Percentiles rank a stretch among this genome's conserved stretches.
Conservation (phyloP, 208 protist genomes). For the Zelonia costaricensis region DNA sequence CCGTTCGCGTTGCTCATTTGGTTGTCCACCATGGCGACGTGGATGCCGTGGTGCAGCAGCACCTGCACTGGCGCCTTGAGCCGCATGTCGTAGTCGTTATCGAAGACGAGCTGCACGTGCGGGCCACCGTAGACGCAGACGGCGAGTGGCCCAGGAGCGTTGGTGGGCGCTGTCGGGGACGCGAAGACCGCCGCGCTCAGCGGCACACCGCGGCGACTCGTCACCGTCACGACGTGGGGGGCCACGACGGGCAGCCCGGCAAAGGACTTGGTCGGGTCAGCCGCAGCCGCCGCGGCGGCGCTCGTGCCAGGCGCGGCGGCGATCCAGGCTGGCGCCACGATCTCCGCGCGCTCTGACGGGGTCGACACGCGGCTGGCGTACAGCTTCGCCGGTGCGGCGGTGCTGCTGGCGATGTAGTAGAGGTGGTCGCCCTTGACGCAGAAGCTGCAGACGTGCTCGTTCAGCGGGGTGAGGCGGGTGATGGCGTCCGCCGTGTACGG, state of each 20-base stretch:
- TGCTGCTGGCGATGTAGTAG: conserved; percentile 62
- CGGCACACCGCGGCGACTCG: conserved; percentile 66
- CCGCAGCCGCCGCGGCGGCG: conserved; percentile 2
- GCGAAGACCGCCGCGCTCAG: conserved; percentile 73
- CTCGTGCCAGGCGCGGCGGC: neutral
- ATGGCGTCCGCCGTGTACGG: conserved; percentile 30
- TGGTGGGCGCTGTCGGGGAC: conserved; percentile 26
- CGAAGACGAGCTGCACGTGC: conserved; percentile 83
- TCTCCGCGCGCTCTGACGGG: conserved; percentile 9
- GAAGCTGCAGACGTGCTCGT: conserved; percentile 67
- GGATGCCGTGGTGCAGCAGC: conserved; percentile 70
- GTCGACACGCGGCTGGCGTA: conserved; percentile 31
- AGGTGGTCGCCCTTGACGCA: conserved; percentile 33
- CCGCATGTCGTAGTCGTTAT: conserved; percentile 52
- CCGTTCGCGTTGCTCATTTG: conserved; percentile 87
- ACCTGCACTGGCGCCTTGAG: conserved; percentile 60
- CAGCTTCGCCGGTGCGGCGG: conserved; percentile 42
- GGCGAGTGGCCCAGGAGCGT: conserved; percentile 47
- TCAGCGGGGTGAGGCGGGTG: conserved; percentile 36
- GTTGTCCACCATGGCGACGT: conserved; percentile 82
- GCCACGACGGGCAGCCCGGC: conserved; percentile 35
- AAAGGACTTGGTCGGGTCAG: conserved; percentile 15
- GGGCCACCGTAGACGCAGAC: conserved; percentile 89
- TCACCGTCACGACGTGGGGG: conserved; percentile 54
- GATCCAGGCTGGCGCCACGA: conserved; percentile 16